Evolutionary conservation across 225 moss, liverwort and hornwort species (phyloP).

Genomic region (Asterella californica): DNA sequence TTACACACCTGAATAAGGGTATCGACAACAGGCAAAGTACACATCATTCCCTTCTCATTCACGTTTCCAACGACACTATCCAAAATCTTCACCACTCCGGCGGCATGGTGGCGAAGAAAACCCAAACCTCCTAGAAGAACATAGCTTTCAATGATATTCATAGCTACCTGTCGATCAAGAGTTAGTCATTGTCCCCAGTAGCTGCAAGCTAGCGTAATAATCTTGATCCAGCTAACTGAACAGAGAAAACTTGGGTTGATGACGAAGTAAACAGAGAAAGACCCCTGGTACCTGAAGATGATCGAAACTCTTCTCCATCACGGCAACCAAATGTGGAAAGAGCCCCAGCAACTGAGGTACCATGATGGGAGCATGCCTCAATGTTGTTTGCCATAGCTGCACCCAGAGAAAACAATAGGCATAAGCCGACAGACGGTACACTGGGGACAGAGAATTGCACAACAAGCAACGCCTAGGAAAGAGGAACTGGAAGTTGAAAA

Average conservation of each 20-base stretch:
- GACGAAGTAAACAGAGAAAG: background rate
- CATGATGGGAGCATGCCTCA: slow-evolving; percentile 88
- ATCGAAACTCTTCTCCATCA: slow-evolving; percentile 90
- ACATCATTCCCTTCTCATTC: slow-evolving; percentile 99
- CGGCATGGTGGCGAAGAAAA: slow-evolving; percentile 81
- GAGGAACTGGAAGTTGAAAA: background rate
- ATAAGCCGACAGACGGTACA: background rate
- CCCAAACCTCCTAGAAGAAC: slow-evolving; percentile 87
- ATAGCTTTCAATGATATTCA: slow-evolving; percentile 93
- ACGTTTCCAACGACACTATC: slow-evolving; percentile 96
- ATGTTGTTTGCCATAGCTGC: slow-evolving; percentile 95
- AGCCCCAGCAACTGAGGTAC: slow-evolving; percentile 71
- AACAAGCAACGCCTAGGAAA: background rate
- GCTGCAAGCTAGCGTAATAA: background rate
- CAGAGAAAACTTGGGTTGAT: background rate
- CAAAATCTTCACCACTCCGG: slow-evolving; percentile 80
- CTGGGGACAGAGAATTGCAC: background rate
- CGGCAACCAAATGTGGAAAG: slow-evolving; percentile 83
- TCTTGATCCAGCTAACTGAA: background rate
- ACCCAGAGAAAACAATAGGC: slow-evolving; percentile 1
- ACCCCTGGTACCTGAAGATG: slow-evolving; percentile 60
- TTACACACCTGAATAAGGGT: slow-evolving; percentile 77
- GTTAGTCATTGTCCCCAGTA: background rate
- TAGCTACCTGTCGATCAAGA: slow-evolving; percentile 58
- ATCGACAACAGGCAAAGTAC: slow-evolving; percentile 90